A percentile compares a stretch with the other conserved stretches of the same genome.
These are phyloP conservation scores for Copromyces sp. DNA, from an alignment of 495 filamentous ascomycete genomes.

Conservation along the genomic window DNA sequence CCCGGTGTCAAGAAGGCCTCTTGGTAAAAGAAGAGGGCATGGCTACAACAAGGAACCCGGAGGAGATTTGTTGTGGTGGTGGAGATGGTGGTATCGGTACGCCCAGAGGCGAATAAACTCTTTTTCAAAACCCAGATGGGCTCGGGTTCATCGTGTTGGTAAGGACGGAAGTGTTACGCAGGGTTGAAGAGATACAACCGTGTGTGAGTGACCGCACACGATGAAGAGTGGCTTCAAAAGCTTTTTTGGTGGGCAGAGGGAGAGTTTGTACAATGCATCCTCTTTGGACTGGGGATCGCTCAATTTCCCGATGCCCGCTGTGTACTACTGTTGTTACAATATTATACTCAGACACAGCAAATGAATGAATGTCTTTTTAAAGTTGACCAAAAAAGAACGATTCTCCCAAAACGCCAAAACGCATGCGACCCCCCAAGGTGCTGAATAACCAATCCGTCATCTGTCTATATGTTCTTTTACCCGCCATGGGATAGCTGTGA, in stretches of 20 bases:
- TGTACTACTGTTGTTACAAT: conserved; percentile 21
- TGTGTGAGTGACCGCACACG: background rate
- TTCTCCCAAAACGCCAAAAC: conserved; percentile 6
- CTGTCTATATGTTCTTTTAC: background rate
- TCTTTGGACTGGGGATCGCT: background rate
- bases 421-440: conserved; percentile 4
- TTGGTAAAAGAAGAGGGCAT: conserved; percentile 50
- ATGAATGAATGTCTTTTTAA: background rate
- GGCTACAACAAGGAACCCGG: background rate
- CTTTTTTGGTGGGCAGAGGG: background rate
- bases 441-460: background rate
- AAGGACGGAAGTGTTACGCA: background rate
- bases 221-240: background rate
- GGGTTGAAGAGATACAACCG: background rate
- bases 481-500: conserved; percentile 6
- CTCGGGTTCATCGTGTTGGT: background rate
- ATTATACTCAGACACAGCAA: conserved; percentile 5
- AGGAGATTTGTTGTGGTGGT: background rate
- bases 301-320: background rate
- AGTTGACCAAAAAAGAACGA: background rate
- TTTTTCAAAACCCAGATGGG: background rate
- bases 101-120: background rate
- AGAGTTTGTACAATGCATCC: conserved; percentile 6
- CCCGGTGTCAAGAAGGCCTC: conserved; percentile 93
- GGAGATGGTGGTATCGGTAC: background rate